phyloP scores from a whole-genome alignment of 768 basidiomycete genomes.

The Crassisporium funariophilum region DNA sequence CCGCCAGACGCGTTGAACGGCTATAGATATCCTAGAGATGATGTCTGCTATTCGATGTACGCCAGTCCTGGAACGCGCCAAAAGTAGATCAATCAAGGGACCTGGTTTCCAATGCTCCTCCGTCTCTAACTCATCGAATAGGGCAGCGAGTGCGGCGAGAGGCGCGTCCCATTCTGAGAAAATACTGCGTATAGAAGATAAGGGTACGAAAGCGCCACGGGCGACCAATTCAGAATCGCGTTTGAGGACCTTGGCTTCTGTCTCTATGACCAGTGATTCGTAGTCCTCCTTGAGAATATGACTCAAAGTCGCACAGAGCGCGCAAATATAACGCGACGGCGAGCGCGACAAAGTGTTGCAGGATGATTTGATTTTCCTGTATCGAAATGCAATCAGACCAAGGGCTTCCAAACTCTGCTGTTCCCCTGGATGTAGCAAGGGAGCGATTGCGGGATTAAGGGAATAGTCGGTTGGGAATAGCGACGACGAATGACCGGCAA shows the following conservation, averaged over 20 bases:
- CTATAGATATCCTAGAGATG: slow-evolving; percentile 65
- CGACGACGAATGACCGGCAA: slow-evolving; percentile 86
- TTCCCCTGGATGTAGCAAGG: slow-evolving; percentile 88
- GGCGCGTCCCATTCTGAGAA: slow-evolving; percentile 92
- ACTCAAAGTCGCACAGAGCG: slow-evolving; percentile 72
- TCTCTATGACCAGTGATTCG: slow-evolving; percentile 74
- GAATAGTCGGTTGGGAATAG: slow-evolving; percentile 67
- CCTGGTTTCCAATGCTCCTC: slow-evolving; percentile 70
- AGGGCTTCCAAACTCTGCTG: slow-evolving; percentile 82
- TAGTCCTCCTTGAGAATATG: slow-evolving; percentile 80
- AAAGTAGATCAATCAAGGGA: slow-evolving; percentile 76
- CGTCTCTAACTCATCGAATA: slow-evolving; percentile 64
- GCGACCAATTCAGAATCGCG: slow-evolving; percentile 79
- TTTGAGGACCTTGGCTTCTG: slow-evolving; percentile 76
- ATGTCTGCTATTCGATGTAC: slow-evolving; percentile 76
- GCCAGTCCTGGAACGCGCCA: slow-evolving; percentile 73
- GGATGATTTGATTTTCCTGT: slow-evolving; percentile 67
- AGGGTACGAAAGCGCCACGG: slow-evolving; percentile 80
- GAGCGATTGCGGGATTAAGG: slow-evolving; percentile 62
- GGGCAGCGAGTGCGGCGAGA: slow-evolving; percentile 64
- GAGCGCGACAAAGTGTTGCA: slow-evolving; percentile 54
- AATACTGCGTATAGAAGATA: slow-evolving; percentile 79
- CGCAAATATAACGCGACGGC: slow-evolving; percentile 75
- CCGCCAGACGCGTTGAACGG: slow-evolving; percentile 83
- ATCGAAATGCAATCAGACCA: slow-evolving; percentile 72